Evolutionary conservation across 345 rosid species (phyloP), one percentile per base, ranked within the genome.

Genomic region (Populus nigra): DNA sequence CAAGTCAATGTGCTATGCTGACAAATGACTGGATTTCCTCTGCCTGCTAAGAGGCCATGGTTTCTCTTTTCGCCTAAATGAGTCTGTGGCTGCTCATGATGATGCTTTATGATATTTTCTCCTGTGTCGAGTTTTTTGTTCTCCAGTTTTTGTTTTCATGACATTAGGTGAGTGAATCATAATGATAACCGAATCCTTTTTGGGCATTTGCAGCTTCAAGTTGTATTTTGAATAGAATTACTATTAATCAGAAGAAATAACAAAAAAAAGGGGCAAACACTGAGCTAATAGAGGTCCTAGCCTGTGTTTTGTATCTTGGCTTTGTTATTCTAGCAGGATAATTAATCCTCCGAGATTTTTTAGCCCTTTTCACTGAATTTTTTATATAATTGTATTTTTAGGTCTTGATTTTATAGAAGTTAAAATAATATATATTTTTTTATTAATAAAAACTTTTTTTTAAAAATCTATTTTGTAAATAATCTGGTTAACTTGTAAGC

Each of bases 131-230:
- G 77, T 29, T 73, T 35, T 53, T 7, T 35, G 27, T 68, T 68
- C 77, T 41, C 76, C 69, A 49, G 36, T n/a, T 79, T 68, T 79
- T 68, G 72, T 16, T 59, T 4, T 39, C 5, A 50, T 18, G 15
- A 31, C 61, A 17, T 50, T 69, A 53, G 73, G 63, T n/a, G 27
- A 61, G 69, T 41, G 39, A 27, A 27, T 65, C 59, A n/a, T 38
- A 39, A 13, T 39, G 16, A 8, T 69, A 38, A 1, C 31, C n/a
- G 0, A 33, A 36, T 39, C 18, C 5, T 35, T 41, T 23, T n/a
- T 39, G 73, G 53, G 73, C 57, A 69, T 43, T 69, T 69, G 31
- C 55, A 25, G 25, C 31, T 39, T 69, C 15, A 39, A 17, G 17
- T 49, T 69, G 73, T n/a, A 43, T 23, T 39, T 39, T 3, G 22